Evolutionary conservation across 768 basidiomycete species (phyloP).

Genomic region (Hygrocybe punicea): DNA sequence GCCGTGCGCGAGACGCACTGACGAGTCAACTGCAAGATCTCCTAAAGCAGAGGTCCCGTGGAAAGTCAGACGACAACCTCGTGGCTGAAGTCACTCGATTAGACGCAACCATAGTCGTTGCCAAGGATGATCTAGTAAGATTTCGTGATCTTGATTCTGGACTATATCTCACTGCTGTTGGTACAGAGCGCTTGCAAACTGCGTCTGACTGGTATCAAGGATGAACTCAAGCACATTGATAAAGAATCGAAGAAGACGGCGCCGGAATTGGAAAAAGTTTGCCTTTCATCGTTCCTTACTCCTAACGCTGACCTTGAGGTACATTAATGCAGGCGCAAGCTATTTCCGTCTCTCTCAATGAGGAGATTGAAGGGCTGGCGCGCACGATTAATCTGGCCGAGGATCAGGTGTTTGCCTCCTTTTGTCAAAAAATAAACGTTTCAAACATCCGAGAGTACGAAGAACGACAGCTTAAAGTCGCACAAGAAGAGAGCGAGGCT

Average conservation of each 20-base stretch:
- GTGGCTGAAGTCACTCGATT: slow-evolving; percentile 73
- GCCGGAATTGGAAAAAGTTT: slow-evolving; percentile 72
- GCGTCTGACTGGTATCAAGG: slow-evolving; percentile 72
- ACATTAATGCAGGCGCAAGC: slow-evolving; percentile 46
- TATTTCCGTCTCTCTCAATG: slow-evolving; percentile 50
- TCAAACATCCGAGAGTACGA: slow-evolving; percentile 89
- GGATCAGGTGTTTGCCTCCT: slow-evolving; percentile 68
- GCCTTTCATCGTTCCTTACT: not conserved
- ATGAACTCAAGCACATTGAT: slow-evolving; percentile 80
- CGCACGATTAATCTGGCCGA: slow-evolving; percentile 71
- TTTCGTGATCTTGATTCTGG: not conserved
- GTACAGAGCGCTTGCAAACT: slow-evolving; percentile 69
- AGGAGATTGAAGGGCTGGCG: slow-evolving; percentile 53
- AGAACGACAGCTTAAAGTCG: slow-evolving; percentile 82
- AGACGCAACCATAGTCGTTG: slow-evolving; percentile 70
- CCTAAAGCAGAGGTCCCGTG: slow-evolving; percentile 77
- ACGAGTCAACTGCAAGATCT: slow-evolving; percentile 77
- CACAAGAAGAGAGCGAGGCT: slow-evolving; percentile 84
- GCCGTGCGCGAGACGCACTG: slow-evolving; percentile 65
- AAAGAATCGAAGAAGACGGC: slow-evolving; percentile 61
- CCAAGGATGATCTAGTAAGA: slow-evolving; percentile 78
- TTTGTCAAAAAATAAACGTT: slow-evolving; percentile 79
- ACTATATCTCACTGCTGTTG: slow-evolving; percentile 6
- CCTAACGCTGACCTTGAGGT: not conserved
- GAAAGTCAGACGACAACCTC: slow-evolving; percentile 77